Evolutionary conservation across 768 basidiomycete genomes (phyloP).

Genomic region (Mycena venus): DNA sequence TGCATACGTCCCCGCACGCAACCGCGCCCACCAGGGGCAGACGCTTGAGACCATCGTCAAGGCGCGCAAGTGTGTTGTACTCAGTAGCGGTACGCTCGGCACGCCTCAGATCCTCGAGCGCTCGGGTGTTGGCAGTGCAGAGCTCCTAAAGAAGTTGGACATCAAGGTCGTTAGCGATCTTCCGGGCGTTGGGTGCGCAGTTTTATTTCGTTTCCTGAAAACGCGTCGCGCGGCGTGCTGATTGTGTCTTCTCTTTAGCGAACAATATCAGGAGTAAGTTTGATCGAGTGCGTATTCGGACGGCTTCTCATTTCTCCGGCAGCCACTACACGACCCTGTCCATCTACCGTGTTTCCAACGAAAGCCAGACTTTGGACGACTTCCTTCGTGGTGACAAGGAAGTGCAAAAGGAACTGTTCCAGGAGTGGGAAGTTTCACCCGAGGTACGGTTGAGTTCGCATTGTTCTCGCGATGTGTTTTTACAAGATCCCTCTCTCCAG

Average conservation of each 20-base stretch:
- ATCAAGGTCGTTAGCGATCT: slow-evolving; percentile 77
- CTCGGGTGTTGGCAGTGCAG: slow-evolving; percentile 73
- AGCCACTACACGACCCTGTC: slow-evolving; percentile 77
- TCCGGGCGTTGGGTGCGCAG: slow-evolving; percentile 74
- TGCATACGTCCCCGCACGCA: slow-evolving; percentile 74
- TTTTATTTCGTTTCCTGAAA: too few species aligned
- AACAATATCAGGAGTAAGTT: slow-evolving; percentile 72
- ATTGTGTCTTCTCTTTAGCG: slow-evolving; percentile 51
- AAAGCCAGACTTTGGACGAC: slow-evolving; percentile 72
- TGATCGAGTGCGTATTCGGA: not conserved
- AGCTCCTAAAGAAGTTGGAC: slow-evolving; percentile 67
- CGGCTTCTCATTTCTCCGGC: not conserved
- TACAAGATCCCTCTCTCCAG: slow-evolving; percentile 66
- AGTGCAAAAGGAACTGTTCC: slow-evolving; percentile 59
- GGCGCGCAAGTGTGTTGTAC: slow-evolving; percentile 75
- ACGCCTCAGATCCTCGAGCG: slow-evolving; percentile 83
- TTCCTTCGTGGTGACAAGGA: slow-evolving; percentile 79
- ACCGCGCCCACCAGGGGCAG: slow-evolving; percentile 65
- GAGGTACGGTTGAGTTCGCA: slow-evolving; percentile 46
- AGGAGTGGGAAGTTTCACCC: slow-evolving; percentile 34
- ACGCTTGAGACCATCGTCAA: slow-evolving; percentile 74
- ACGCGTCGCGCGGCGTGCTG: too few species aligned
- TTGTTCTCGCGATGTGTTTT: not conserved
- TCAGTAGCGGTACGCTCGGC: slow-evolving; percentile 77
- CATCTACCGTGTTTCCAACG: slow-evolving; percentile 76